phyloP scores from a whole-genome alignment of 805 yeast genomes.

The Suhomyces faveliae region DNA sequence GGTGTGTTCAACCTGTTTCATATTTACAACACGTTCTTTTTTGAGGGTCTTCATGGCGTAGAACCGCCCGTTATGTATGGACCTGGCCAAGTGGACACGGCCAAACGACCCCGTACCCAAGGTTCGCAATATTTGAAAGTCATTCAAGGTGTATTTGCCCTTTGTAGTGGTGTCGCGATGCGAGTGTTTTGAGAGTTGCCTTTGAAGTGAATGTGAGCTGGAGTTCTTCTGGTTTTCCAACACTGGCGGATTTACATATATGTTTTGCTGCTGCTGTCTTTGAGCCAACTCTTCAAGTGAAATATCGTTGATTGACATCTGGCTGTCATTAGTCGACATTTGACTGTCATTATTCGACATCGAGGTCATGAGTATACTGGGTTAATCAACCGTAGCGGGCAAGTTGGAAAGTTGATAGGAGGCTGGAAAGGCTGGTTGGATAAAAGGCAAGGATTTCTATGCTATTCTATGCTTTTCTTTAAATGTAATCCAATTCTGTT shows the following conservation, averaged over 20 bases:
- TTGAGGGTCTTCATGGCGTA: slow-evolving; percentile 61
- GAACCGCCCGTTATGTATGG: slow-evolving; percentile 57
- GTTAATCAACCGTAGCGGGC: no score
- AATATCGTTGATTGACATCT: slow-evolving; percentile 26
- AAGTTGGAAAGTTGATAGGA: no score
- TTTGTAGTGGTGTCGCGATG: slow-evolving; percentile 42
- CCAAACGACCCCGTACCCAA: slow-evolving; percentile 64
- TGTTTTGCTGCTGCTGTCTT: slow-evolving; percentile 29
- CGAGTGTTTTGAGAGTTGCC: slow-evolving; percentile 10
- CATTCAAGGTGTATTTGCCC: slow-evolving; percentile 56
- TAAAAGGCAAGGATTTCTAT: no score
- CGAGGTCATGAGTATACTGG: slow-evolving; percentile 20
- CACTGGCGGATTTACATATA: slow-evolving; percentile 18
- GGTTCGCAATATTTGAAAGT: slow-evolving; percentile 56
- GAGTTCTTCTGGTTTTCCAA: slow-evolving; percentile 18
- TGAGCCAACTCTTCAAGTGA: slow-evolving; percentile 26
- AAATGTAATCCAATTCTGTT: not conserved
- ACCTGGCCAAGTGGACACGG: slow-evolving; percentile 56
- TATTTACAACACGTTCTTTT: slow-evolving; percentile 55
- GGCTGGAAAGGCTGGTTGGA: no score
- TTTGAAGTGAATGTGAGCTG: slow-evolving; percentile 13
- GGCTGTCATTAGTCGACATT: slow-evolving; percentile 18
- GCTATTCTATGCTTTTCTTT: no score
- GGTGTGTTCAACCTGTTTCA: slow-evolving; percentile 65
- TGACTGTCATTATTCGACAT: slow-evolving; percentile 23